A percentile compares a stretch with the other conserved stretches of the same genome.
phyloP scores from a whole-genome alignment of 192 early-diverging fungal species.

The Gryganskiella cystojenkinii region DNA sequence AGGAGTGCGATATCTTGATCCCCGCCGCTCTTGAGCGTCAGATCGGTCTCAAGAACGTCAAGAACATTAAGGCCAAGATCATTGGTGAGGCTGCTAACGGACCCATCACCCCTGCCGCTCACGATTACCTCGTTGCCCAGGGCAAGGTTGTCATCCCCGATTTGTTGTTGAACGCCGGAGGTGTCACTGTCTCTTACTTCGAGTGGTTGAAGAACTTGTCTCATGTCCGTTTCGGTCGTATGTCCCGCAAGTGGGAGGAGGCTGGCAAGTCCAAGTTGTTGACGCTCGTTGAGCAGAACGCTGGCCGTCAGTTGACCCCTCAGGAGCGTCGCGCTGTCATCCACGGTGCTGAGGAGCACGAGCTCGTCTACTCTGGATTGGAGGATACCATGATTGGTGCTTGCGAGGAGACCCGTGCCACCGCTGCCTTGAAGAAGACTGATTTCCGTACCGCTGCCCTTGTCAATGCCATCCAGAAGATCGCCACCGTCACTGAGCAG shows the following conservation, averaged over 20 bases:
- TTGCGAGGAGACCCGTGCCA: slow-evolving; percentile 77
- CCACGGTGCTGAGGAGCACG: slow-evolving; percentile 86
- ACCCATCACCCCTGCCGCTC: slow-evolving; percentile 78
- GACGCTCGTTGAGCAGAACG: slow-evolving; percentile 77
- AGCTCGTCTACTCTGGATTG: slow-evolving; percentile 86
- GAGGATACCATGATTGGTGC: slow-evolving; percentile 91
- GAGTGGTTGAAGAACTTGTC: slow-evolving; percentile 87
- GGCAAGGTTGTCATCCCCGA: slow-evolving; percentile 79
- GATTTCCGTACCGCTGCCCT: slow-evolving; percentile 85
- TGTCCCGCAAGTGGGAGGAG: slow-evolving; percentile 89
- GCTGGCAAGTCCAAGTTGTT: slow-evolving; percentile 76
- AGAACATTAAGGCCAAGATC: slow-evolving; percentile 80
- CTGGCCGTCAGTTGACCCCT: slow-evolving; percentile 76
- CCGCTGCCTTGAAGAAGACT: slow-evolving; percentile 68
- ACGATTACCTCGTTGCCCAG: slow-evolving; percentile 69
- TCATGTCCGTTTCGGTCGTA: slow-evolving; percentile 86
- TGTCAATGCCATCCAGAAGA: slow-evolving; percentile 86
- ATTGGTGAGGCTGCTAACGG: slow-evolving; percentile 88
- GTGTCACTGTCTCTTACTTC: slow-evolving; percentile 85
- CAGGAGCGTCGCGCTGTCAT: slow-evolving; percentile 80
- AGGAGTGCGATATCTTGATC: slow-evolving; percentile 86
- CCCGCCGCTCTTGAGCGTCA: slow-evolving; percentile 87
- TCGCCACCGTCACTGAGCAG: slow-evolving; percentile 76
- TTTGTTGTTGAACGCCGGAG: slow-evolving; percentile 83
- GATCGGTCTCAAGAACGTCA: slow-evolving; percentile 78